Conservation (phyloP, 176 grass and related monocot genomes). For the Oryza brachyantha region DNA sequence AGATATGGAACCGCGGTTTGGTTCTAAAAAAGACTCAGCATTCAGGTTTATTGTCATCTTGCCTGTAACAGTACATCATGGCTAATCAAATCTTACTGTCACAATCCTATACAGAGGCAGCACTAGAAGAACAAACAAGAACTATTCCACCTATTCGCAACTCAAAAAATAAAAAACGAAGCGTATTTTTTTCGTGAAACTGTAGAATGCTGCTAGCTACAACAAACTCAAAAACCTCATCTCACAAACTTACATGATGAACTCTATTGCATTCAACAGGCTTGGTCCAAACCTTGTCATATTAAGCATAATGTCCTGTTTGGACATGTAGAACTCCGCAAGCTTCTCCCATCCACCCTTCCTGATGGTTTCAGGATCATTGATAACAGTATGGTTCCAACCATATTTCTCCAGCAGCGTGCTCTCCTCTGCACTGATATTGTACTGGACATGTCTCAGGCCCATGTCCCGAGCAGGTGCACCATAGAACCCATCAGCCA, state of each 20-base stretch:
- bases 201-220: background rate
- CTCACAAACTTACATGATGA: conserved; percentile 37
- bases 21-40: background rate
- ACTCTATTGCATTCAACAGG: conserved; percentile 51
- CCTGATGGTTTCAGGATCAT: conserved; percentile 55
- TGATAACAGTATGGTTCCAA: conserved; percentile 55
- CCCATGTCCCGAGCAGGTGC: conserved; percentile 56
- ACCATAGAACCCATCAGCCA: conserved; percentile 39
- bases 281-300: conserved; percentile 53
- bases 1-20: background rate
- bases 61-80: background rate
- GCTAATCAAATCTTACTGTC: conserved; percentile 11
- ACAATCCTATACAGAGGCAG: conserved; percentile 31
- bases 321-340: conserved; percentile 53
- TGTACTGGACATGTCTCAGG: conserved; percentile 51
- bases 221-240: background rate
- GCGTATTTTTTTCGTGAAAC: conserved; percentile 9
- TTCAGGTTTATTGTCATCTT: background rate
- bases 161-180: background rate
- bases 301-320: conserved; percentile 68
- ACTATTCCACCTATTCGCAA: background rate
- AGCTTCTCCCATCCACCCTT: conserved; percentile 47
- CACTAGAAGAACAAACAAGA: background rate
- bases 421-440: conserved; percentile 56
- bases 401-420: conserved; percentile 60